Percentiles rank a stretch among this genome's conserved stretches.
phyloP scores from a whole-genome alignment of 2,329 filamentous ascomycete genomes.

The Ascocoryne sarcoides region DNA sequence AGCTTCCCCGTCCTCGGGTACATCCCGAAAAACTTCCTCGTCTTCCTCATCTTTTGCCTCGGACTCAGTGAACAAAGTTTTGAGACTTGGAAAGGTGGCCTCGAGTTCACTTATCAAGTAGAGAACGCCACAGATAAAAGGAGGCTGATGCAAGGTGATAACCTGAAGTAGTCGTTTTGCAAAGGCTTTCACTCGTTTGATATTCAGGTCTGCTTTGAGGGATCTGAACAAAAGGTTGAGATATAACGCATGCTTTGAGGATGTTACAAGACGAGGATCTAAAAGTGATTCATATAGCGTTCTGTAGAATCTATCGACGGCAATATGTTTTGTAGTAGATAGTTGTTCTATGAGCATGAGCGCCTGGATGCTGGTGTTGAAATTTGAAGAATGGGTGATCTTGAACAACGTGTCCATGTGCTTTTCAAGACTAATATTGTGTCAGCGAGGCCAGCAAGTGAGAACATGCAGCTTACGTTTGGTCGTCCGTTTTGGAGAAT shows the following conservation, averaged over 20 bases:
- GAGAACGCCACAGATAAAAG: conserved; percentile 87
- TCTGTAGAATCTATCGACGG: conserved; percentile 85
- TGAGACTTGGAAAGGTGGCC: conserved; percentile 69
- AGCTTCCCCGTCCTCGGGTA: conserved; percentile 42
- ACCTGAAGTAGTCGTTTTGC: conserved; percentile 88
- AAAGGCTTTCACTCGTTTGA: conserved; percentile 89
- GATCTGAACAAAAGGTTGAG: conserved; percentile 85
- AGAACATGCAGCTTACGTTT: conserved; percentile 43
- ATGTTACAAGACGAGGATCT: conserved; percentile 78
- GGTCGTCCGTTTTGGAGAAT: conserved; percentile 74
- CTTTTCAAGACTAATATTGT: conserved; percentile 56
- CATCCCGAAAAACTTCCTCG: conserved; percentile 49
- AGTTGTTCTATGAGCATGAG: conserved; percentile 92
- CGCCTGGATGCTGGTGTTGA: conserved; percentile 96
- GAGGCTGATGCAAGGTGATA: conserved; percentile 78
- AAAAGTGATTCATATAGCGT: conserved; percentile 92
- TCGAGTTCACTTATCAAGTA: conserved; percentile 81
- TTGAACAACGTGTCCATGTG: conserved; percentile 92
- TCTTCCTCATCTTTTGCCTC: conserved; percentile 66
- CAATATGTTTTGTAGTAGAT: conserved; percentile 68
- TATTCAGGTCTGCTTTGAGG: conserved; percentile 81
- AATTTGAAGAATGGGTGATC: conserved; percentile 95
- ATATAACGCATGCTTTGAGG: conserved; percentile 93
- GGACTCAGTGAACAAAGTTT: conserved; percentile 68
- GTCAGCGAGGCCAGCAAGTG: conserved; percentile 10